phyloP scores from a whole-genome alignment of 352 stramenopile genomes.

The Phytopythium aichiense region DNA sequence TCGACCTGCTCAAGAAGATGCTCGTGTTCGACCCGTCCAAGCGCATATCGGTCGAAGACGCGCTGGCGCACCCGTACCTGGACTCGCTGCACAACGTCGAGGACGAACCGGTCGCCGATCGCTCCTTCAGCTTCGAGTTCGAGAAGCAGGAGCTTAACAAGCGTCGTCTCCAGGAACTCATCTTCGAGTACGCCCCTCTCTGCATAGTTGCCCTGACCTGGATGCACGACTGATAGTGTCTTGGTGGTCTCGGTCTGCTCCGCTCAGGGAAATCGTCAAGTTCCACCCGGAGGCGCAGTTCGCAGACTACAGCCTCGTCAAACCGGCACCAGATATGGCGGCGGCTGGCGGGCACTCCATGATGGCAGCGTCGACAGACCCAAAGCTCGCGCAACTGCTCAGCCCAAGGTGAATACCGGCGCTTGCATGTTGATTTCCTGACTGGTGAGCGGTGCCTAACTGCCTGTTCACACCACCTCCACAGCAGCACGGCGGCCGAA shows the following conservation, averaged over 20 bases:
- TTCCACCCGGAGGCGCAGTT: conserved; percentile 54
- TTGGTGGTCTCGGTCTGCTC: conserved; percentile 1
- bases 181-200: conserved; percentile 56
- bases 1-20: conserved; percentile 86
- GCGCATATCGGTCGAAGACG: conserved; percentile 91
- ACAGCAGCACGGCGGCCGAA: background rate
- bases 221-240: background rate
- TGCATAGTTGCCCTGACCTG: background rate
- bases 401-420: conserved; percentile 37
- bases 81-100: conserved; percentile 91
- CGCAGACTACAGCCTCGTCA: conserved; percentile 1
- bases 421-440: background rate
- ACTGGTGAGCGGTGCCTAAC: background rate
- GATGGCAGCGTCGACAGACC: conserved; percentile 13
- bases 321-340: background rate
- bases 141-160: conserved; percentile 86
- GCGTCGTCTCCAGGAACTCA: conserved; percentile 77
- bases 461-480: background rate
- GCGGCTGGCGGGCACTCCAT: background rate
- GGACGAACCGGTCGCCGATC: conserved; percentile 84
- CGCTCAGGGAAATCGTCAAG: conserved; percentile 59
- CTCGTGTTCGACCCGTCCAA: conserved; percentile 85
- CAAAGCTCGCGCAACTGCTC: conserved; percentile 40
- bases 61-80: conserved; percentile 89
- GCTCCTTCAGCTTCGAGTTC: conserved; percentile 85